These are phyloP conservation scores for Didymosphaeria variabile DNA, from an alignment of 2,329 filamentous ascomycete species.

Conservation along the genomic window DNA sequence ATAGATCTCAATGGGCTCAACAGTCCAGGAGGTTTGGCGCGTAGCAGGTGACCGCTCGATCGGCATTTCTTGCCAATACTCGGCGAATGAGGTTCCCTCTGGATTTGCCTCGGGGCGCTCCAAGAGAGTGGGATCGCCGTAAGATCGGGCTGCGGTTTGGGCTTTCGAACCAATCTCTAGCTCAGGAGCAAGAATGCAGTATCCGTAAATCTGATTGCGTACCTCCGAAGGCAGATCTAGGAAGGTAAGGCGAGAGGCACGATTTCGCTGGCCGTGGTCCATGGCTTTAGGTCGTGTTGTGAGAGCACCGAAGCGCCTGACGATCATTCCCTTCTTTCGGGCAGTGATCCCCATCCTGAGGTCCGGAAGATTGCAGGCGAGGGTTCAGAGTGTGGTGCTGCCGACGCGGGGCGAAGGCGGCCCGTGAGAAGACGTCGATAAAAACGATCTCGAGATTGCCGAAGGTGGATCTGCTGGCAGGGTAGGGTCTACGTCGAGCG, in stretches of 20 bases:
- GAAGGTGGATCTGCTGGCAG: not conserved
- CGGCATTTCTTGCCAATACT: not conserved
- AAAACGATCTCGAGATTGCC: not conserved
- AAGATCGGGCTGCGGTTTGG: not conserved
- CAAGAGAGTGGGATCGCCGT: not conserved
- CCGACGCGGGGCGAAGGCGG: not conserved
- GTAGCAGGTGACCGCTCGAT: not conserved
- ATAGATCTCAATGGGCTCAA: conserved; percentile 1
- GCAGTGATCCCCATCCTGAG: not conserved
- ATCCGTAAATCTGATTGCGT: not conserved
- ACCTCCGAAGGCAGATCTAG: not conserved
- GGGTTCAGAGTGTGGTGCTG: not conserved
- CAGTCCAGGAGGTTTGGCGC: not conserved
- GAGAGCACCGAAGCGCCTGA: too few species aligned
- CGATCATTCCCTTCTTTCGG: not conserved
- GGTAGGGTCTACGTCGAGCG: too few species aligned
- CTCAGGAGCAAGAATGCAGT: not conserved
- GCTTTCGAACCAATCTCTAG: not conserved
- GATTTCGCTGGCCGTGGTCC: too few species aligned
- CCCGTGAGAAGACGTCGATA: not conserved
- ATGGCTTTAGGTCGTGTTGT: too few species aligned
- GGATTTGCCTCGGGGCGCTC: not conserved
- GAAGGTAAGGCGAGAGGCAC: not conserved
- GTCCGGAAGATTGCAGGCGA: not conserved
- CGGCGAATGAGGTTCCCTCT: not conserved